Evolutionary conservation across 768 basidiomycete genomes (phyloP).

Genomic region (Mycena haematopus): DNA sequence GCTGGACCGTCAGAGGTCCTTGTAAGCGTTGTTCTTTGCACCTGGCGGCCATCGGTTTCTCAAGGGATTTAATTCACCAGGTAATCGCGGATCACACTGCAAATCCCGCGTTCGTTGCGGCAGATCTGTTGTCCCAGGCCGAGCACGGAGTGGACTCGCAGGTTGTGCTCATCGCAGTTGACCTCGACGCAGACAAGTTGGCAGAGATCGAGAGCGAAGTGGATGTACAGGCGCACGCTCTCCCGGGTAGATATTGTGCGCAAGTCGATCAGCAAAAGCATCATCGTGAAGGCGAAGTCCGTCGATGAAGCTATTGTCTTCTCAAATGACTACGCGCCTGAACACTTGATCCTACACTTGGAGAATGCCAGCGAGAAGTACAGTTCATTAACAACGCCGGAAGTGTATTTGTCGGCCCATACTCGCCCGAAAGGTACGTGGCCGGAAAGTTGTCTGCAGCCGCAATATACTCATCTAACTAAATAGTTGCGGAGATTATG

Average conservation of each 20-base stretch:
- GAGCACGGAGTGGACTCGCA: conserved; percentile 99
- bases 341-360: conserved; percentile 94
- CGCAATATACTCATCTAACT: conserved; percentile 11
- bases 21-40: conserved; percentile 56
- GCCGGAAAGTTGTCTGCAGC: conserved; percentile 2
- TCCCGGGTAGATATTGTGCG: conserved; percentile 92
- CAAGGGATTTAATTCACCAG: conserved; percentile 46
- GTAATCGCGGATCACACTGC: conserved; percentile 92
- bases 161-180: conserved; percentile 88
- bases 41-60: conserved; percentile 1
- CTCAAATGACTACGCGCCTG: conserved; percentile 97
- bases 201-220: conserved; percentile 84
- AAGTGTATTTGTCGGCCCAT: conserved; percentile 94
- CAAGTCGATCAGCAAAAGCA: conserved; percentile 86
- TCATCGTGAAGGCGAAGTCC: conserved; percentile 77
- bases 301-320: conserved; percentile 83
- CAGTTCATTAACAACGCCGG: conserved; percentile 87
- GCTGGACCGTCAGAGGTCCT: conserved; percentile 98
- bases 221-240: conserved; percentile 83
- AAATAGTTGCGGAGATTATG: conserved; percentile 94
- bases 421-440: conserved; percentile 89
- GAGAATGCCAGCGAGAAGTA: conserved; percentile 71
- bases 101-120: conserved; percentile 90
- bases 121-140: conserved; percentile 96
- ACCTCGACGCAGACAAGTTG: conserved; percentile 66